Evolutionary conservation across 1,284 basidiomycete genomes (phyloP).

Genomic region (Wallemia hederae): DNA sequence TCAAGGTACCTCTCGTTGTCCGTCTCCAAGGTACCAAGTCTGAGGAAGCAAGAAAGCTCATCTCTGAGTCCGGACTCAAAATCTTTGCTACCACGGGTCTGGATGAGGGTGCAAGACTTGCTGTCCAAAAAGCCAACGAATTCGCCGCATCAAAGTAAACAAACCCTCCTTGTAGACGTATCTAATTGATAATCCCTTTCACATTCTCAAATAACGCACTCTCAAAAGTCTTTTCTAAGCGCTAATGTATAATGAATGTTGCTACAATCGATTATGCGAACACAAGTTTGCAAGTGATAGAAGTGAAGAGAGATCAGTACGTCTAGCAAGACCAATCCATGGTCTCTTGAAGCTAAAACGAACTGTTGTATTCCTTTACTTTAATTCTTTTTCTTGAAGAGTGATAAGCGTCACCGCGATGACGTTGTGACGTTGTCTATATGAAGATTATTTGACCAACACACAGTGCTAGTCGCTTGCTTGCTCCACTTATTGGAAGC

Average conservation of each 20-base stretch:
- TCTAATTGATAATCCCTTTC: background rate
- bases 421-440: no score
- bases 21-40: constrained; percentile 14
- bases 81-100: background rate
- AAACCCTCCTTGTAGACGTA: background rate
- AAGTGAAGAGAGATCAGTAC: background rate
- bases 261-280: background rate
- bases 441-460: background rate
- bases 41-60: constrained; percentile 10
- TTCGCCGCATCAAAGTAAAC: background rate
- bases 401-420: background rate
- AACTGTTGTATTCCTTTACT: background rate
- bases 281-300: background rate
- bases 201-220: no score
- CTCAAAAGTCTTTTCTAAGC: background rate
- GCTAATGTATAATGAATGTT: background rate
- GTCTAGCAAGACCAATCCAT: background rate
- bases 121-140: background rate
- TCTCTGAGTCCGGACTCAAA: background rate
- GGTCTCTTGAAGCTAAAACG: background rate
- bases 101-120: background rate
- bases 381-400: background rate
- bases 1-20: constrained; percentile 36
- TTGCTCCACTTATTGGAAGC: background rate
- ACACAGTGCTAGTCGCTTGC: background rate